Evolutionary conservation across 2,329 filamentous ascomycete genomes (phyloP).

Genomic region (Talaromyces atroroseus): DNA sequence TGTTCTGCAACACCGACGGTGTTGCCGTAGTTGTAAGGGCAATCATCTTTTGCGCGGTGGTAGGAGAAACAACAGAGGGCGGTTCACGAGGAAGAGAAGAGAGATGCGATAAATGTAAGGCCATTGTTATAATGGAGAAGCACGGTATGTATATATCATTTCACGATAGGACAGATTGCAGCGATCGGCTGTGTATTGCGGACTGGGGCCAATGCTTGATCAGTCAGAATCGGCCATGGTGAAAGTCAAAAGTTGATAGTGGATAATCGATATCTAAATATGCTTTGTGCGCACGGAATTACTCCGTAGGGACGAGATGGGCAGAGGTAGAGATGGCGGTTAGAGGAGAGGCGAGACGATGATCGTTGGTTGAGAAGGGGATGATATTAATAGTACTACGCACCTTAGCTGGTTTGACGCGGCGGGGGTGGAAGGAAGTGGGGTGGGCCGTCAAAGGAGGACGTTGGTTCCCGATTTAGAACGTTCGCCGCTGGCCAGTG

Average conservation of each 20-base stretch:
- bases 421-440: not conserved
- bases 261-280: not conserved
- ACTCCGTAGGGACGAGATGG: not conserved
- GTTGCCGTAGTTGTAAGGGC: conserved; percentile 12
- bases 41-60: conserved; percentile 14
- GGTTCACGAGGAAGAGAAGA: conserved; percentile 8
- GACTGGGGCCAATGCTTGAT: conserved; percentile 3
- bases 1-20: conserved; percentile 13
- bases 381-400: not conserved
- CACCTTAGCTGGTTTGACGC: no score
- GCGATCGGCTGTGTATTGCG: no score
- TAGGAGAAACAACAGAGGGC: conserved; percentile 13
- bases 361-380: not conserved
- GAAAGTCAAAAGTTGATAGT: not conserved
- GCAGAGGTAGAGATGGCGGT: not conserved
- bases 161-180: not conserved
- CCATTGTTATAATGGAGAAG: conserved; percentile 11
- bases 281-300: not conserved
- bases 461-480: not conserved
- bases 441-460: not conserved
- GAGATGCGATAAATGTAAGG: conserved; percentile 13
- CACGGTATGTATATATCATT: not conserved
- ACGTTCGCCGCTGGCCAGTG: not conserved
- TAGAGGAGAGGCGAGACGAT: not conserved
- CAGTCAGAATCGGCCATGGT: not conserved